Evolutionary conservation across 2,329 filamentous ascomycete species (phyloP).

Genomic region (Leptodontidium sp.): DNA sequence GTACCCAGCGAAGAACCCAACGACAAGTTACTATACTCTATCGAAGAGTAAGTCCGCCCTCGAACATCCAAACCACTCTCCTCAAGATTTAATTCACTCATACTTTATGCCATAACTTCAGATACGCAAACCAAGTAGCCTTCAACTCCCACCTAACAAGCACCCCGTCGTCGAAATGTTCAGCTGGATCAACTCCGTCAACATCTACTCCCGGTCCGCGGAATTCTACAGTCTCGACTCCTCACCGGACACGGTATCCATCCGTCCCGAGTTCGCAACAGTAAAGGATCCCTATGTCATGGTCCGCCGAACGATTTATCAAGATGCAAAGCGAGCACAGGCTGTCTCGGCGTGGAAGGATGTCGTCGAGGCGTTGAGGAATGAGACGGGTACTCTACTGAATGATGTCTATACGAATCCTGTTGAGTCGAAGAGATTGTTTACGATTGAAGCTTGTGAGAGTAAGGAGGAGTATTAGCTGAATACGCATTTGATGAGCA

Average conservation of each 20-base stretch:
- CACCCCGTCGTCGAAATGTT: conserved; percentile 15
- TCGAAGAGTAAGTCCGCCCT: neutral
- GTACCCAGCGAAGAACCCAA: conserved; percentile 3
- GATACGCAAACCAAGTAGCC: neutral
- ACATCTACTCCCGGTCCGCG: conserved; percentile 1
- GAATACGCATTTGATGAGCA: neutral
- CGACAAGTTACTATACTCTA: neutral
- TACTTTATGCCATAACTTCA: neutral
- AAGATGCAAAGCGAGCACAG: neutral
- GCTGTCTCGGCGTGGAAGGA: neutral
- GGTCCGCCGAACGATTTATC: neutral
- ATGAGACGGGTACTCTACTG: neutral
- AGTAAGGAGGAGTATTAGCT: conserved; percentile 7
- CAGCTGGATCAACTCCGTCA: conserved; percentile 18
- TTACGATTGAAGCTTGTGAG: neutral
- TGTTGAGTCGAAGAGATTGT: neutral
- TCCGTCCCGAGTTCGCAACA: neutral
- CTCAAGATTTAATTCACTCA: no score
- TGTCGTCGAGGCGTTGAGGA: neutral
- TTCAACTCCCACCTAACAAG: neutral
- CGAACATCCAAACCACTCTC: no score
- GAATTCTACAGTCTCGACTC: neutral
- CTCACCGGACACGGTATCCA: neutral
- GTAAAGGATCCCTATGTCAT: neutral
- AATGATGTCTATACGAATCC: neutral